Percentiles rank a stretch among this genome's conserved stretches.
These are phyloP conservation scores for Viola odorata DNA, from an alignment of 345 rosid genomes.

Conservation along the genomic window DNA sequence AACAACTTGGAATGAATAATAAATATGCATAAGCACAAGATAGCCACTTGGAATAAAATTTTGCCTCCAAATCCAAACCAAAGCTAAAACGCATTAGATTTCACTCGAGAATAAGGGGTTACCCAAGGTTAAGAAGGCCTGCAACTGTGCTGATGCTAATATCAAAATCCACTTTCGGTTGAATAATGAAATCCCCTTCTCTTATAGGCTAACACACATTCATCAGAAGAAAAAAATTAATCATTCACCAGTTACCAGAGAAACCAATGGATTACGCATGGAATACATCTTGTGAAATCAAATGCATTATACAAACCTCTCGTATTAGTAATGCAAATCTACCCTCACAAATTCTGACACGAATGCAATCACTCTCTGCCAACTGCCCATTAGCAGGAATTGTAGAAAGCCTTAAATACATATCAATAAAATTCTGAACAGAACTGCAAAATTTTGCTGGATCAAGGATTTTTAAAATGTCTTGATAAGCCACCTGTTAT, in stretches of 20 bases:
- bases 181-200: constrained; percentile 99
- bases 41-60: too few relatives aligned
- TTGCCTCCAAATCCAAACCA: too few relatives aligned
- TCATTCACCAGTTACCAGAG: constrained; percentile 5
- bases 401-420: constrained; percentile 85
- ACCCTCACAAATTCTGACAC: constrained; percentile 97
- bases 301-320: constrained; percentile 51
- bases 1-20: too few relatives aligned
- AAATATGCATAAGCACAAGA: too few relatives aligned
- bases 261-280: neutral
- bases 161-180: constrained; percentile 99
- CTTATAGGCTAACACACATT: constrained; percentile 69
- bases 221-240: constrained; percentile 18
- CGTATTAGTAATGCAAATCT: constrained; percentile 95
- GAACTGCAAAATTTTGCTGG: constrained; percentile 77
- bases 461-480: constrained; percentile 82
- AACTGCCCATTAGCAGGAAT: constrained; percentile 75
- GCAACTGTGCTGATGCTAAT: constrained; percentile 95
- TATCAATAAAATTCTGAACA: constrained; percentile 87
- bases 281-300: neutral
- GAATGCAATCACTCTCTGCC: constrained; percentile 90
- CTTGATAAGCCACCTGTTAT: constrained; percentile 77
- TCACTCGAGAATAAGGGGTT: constrained; percentile 19
- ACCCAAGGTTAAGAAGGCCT: constrained; percentile 99
- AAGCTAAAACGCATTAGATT: neutral